Base-by-base conservation (phyloP, 1,284 basidiomycete species). In the Coniferiporia sulphurascens region DNA sequence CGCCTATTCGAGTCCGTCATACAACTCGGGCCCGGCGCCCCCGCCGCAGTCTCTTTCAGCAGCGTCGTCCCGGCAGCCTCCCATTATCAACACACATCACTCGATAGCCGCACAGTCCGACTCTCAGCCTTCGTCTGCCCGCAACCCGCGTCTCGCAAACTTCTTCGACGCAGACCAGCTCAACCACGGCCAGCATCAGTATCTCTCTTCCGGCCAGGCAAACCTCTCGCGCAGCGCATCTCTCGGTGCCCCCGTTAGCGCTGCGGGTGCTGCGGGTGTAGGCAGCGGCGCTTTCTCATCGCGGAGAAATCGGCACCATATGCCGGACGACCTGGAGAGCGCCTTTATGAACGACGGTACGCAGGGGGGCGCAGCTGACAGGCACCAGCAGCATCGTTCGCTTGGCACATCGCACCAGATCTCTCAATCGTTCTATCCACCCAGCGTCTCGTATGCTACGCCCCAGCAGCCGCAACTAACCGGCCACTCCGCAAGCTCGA, bases 271-370 rank as follows among this genome's bases (percentile, higher is more conserved):
- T 72, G 74, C 66, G 71, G 43, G 48, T 6, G 55, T 60, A 50
- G 58, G 50, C 19, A 48, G 51, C 10, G 60, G 54, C 13, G 34
- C 46, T 10, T 58, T 61, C 41, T 71, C 68, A 70, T 74, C 75
- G 69, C 78, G 78, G 61, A 64, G 69, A 49, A 77, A 83, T 62
- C 78, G 83, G 58, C 83, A 83, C 66, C 82, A 83, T 70, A 80
- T 80, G 61, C 77, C 76, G 55, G 87, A 88, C 65, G 87, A 90
- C 74, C 72, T 89, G 49, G 88, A 90, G 67, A 81, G 83, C 58
- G 84, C 85, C 59, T 86, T 72, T 50, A 74, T 78, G 64, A 63
- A 68, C 62, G 73, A 76, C 66, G 41, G 48, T 34, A 21, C 44
- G 22, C 58, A 59, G 22, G 27, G 22, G 7, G 21, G 45, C 45